Conservation (phyloP, 352 stramenopile species). For the Phytophthora uliginosa region DNA sequence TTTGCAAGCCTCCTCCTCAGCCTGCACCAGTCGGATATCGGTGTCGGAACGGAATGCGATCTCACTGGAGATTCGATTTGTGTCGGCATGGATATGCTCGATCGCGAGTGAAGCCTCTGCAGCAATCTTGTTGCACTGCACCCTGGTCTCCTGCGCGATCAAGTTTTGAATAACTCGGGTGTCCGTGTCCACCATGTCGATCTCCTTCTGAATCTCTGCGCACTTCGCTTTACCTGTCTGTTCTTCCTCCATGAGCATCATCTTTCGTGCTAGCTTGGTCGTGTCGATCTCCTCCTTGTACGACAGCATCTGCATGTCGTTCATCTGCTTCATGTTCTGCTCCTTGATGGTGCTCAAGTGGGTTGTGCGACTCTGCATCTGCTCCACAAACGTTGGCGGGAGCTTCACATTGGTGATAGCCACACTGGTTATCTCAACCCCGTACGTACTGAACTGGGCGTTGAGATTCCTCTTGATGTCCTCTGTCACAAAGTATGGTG, state of each 20-base stretch:
- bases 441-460: slow-evolving; percentile 69
- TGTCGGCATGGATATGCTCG: slow-evolving; percentile 50
- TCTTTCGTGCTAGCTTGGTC: slow-evolving; percentile 51
- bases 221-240: slow-evolving; percentile 52
- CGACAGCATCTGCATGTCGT: slow-evolving; percentile 69
- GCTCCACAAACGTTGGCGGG: slow-evolving; percentile 59
- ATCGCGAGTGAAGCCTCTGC: slow-evolving; percentile 43
- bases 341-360: slow-evolving; percentile 67
- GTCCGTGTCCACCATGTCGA: slow-evolving; percentile 48
- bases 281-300: slow-evolving; percentile 57
- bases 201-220: slow-evolving; percentile 54
- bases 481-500: slow-evolving; percentile 52
- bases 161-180: slow-evolving; percentile 42
- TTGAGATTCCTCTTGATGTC: slow-evolving; percentile 78
- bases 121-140: slow-evolving; percentile 48
- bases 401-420: slow-evolving; percentile 75
- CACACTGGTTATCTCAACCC: slow-evolving; percentile 68
- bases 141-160: slow-evolving; percentile 44
- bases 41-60: slow-evolving; percentile 43
- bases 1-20: slow-evolving; percentile 34
- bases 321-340: slow-evolving; percentile 81
- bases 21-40: slow-evolving; percentile 40
- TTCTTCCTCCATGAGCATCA: slow-evolving; percentile 62
- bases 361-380: slow-evolving; percentile 74
- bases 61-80: slow-evolving; percentile 47